Base-by-base conservation (phyloP, 345 rosid genomes). In the Cardiospermum halicacabum region DNA sequence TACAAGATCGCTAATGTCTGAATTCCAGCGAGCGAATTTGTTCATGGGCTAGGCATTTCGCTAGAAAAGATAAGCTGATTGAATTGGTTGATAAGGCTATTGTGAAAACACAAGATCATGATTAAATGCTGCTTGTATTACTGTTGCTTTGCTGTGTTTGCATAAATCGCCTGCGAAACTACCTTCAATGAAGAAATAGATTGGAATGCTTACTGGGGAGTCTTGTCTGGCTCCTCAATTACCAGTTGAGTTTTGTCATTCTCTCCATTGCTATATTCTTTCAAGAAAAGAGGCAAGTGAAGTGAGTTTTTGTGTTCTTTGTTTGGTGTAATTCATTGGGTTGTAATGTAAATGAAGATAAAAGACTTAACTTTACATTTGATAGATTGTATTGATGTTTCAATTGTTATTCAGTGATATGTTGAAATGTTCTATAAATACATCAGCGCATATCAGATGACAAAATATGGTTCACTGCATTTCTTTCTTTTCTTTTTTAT, bases 41-140 rank as follows among this genome's bases (percentile, higher is more conserved):
- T 78, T 90, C 94, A 24, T 93, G 98, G 98, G 94, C 94, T 0
- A 77, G 97, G 0, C 83, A 82, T 60, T 90, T 93, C 3, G 96
- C 90, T 0, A 80, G 96, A 30, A 69, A 76, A 3, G 86, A 92
- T 58, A 93, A 80, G 71, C 83, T 93, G 18, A 70, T 85, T 56
- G 98, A 93, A 65, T 75, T 93, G 75, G 91, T 90, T 11, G 98
- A 93, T 78, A 73, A 73, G 42, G 80, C 79, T 36, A 62, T 90
- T 40, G 65, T 88, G 58, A 69, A 81, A 67, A 62, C 48, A 65
- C 53, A 85, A 74, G 89, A 90, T 69, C 53, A 62, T 62, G 97
- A 86, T 36, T 89, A 93, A 71, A 97, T 94, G 21, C 65, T 75
- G 25, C 73, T 93, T 88, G 97, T 74, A 80, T 86, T 37, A 90